Conservation (phyloP, 345 rosid genomes). For the Eucalyptus albens region DNA sequence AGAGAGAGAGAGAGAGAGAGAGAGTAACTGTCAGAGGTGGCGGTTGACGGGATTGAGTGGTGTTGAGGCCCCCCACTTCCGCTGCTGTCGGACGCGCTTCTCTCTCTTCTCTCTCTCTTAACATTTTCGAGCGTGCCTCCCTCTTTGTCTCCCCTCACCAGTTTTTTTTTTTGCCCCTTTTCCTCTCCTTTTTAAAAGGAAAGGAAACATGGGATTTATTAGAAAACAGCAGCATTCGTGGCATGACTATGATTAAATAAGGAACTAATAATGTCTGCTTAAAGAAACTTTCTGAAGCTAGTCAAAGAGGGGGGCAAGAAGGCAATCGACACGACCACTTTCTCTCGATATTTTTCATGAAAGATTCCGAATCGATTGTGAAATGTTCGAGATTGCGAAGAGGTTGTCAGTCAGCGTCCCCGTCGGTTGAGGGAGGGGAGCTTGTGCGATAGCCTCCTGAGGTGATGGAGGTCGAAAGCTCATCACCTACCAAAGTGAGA, state of each 20-base stretch:
- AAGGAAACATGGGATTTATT: not conserved
- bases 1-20: constrained; percentile 2
- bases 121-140: not conserved
- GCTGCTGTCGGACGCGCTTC: constrained; percentile 20
- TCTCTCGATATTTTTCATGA: not conserved
- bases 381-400: not conserved
- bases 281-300: not conserved
- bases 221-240: not conserved
- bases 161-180: not conserved
- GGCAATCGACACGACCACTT: not conserved
- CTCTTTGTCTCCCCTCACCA: not conserved
- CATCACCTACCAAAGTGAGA: not conserved
- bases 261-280: not conserved
- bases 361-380: not conserved
- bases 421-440: not conserved
- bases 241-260: not conserved
- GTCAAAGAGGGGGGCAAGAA: not conserved
- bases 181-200: not conserved
- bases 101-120: not conserved
- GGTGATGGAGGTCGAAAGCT: not conserved
- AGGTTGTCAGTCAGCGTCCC: not conserved
- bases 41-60: not conserved
- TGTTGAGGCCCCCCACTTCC: constrained; percentile 20
- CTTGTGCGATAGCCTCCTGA: not conserved
- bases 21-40: not conserved